Evolutionary conservation across 495 filamentous ascomycete genomes (phyloP), one percentile per base, ranked within the genome.

Genomic region (Niebla homalea): DNA sequence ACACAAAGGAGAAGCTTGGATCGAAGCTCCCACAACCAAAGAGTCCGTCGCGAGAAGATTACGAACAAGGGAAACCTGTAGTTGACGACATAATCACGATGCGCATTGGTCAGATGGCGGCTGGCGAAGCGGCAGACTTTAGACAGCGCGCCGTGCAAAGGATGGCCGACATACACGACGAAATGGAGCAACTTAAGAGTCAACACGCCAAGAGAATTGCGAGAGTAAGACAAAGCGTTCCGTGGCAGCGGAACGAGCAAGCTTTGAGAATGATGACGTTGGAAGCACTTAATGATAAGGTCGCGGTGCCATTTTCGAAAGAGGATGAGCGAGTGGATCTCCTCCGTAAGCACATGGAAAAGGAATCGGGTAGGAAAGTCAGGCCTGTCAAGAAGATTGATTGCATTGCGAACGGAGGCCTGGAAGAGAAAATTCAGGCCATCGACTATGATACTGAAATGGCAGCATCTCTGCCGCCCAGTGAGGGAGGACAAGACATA

Each of bases 161-260:
- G 53, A 72, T 85, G 2, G 70, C 69, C 2, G 72, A 84, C 32
- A 79, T 80, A 51, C 76, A 80, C 36, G 78, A 77, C 5, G 89
- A 95, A 62, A 86, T 96, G 40, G 80, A 89, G 55, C 74, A 79
- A 46, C 72, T 98, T 72, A 89, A 84, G 67, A 73, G 71, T 12
- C 75, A 84, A 22, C 89, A 98, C 63, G 78, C 77, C 1, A 81
- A 72, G 54, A 73, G 78, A 22, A 76, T 95, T 68, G 74, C 79
- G 11, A 85, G 82, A 57, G 77, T 95, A 54, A 78, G 79, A 59
- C 77, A 76, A 25, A 81, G 78, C 32, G 75, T 76, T 3, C 52
- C 78, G 12, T 67, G 86, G 36, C 83, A 76, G 56, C 68, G 75
- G 25, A 78, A 82, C 0, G 87, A 90, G 56, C 68, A 68, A 43